Evolutionary conservation across 2,329 filamentous ascomycete genomes (phyloP).

Genomic region (Fusarium haematococcum): DNA sequence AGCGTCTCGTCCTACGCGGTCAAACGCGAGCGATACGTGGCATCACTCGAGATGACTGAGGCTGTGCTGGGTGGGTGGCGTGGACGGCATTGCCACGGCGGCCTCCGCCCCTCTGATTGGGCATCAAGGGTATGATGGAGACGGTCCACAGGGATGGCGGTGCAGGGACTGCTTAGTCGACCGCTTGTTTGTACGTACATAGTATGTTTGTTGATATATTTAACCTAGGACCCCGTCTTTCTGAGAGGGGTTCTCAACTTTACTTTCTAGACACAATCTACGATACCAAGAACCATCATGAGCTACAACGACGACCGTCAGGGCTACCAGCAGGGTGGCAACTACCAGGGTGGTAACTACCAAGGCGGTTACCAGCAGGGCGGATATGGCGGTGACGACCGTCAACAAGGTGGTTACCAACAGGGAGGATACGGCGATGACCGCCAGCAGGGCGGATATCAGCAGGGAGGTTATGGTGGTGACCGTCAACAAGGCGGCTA

Average conservation of each 20-base stretch:
- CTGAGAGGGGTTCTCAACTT: neutral
- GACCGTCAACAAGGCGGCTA: neutral
- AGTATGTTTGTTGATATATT: neutral
- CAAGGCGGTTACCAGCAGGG: neutral
- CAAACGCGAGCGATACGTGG: neutral
- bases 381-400: neutral
- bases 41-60: neutral
- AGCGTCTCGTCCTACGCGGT: neutral
- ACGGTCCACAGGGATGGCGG: neutral
- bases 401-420: neutral
- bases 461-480: neutral
- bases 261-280: neutral
- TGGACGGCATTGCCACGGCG: neutral
- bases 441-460: neutral
- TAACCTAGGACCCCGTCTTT: neutral
- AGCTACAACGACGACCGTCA: neutral
- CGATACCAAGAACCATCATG: neutral
- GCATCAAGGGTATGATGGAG: neutral
- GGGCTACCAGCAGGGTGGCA: neutral
- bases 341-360: neutral
- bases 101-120: neutral
- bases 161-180: neutral
- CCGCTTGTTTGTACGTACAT: neutral
- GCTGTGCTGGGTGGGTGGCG: neutral
- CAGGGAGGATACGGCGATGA: neutral